A percentile compares a stretch with the other conserved stretches of the same genome.
Conservation (phyloP, 73 alveolate species). For the Paramecium sexaurelia region DNA sequence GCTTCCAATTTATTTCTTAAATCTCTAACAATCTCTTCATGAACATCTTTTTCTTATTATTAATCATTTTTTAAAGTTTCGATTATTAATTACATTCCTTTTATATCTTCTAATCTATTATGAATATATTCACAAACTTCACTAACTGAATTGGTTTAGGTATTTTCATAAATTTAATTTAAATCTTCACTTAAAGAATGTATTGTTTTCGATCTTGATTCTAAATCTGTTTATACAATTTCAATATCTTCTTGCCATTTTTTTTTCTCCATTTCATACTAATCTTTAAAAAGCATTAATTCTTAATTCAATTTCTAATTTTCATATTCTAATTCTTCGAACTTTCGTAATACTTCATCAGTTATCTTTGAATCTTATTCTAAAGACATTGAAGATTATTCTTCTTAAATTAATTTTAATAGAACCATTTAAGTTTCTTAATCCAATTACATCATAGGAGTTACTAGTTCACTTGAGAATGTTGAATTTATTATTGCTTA, state of each 20-base stretch:
- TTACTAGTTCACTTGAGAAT: not conserved
- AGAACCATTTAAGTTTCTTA: not conserved
- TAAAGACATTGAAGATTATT: not conserved
- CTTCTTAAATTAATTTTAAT: not conserved
- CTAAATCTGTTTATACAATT: not conserved
- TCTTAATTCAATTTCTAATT: constrained; percentile 19
- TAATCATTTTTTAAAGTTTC: not conserved
- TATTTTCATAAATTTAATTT: constrained; percentile 18
- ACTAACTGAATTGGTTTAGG: not conserved
- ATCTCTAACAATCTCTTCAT: constrained; percentile 42
- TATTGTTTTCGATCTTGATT: not conserved
- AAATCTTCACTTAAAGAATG: not conserved
- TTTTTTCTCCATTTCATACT: not conserved
- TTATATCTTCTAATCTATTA: not conserved
- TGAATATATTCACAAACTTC: constrained; percentile 24
- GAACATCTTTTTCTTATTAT: constrained; percentile 5
- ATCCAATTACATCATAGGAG: not conserved
- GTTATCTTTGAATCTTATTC: not conserved
- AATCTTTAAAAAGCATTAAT: not conserved
- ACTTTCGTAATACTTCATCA: not conserved
- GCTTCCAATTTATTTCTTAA: not conserved
- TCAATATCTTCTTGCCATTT: not conserved
- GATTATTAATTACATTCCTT: not conserved
- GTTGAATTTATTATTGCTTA: not conserved
- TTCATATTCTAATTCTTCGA: constrained; percentile 47